phyloP scores from a whole-genome alignment of 768 basidiomycete genomes.

The Amanita molliuscula region DNA sequence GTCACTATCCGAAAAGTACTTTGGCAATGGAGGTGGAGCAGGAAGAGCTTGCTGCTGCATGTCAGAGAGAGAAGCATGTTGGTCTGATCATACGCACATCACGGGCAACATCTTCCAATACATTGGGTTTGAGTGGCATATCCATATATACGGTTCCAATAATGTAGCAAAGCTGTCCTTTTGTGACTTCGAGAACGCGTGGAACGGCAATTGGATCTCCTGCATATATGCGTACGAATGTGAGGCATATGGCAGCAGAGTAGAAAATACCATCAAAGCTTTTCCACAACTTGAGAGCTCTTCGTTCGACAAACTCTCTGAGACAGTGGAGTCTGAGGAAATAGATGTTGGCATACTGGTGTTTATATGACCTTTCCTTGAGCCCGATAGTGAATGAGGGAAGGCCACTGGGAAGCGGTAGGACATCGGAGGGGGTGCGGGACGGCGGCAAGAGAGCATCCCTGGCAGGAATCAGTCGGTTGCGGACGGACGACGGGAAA shows the following conservation, averaged over 20 bases:
- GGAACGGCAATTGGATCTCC: constrained; percentile 64
- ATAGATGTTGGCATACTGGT: constrained; percentile 51
- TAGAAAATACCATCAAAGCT: constrained; percentile 22
- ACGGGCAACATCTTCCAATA: constrained; percentile 89
- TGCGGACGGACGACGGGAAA: neutral
- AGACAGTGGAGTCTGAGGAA: constrained; percentile 34
- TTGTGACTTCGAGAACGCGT: constrained; percentile 79
- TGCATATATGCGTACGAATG: constrained; percentile 17
- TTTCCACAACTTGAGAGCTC: constrained; percentile 31
- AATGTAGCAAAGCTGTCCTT: constrained; percentile 80
- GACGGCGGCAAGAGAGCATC: constrained; percentile 7
- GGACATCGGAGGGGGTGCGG: constrained; percentile 28
- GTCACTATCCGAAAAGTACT: constrained; percentile 73
- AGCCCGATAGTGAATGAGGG: constrained; percentile 37
- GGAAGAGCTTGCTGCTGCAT: constrained; percentile 72
- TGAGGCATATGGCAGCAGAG: constrained; percentile 2
- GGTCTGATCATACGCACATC: constrained; percentile 50
- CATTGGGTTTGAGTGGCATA: constrained; percentile 97
- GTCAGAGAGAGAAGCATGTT: neutral
- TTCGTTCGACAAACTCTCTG: constrained; percentile 29
- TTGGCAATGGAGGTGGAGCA: constrained; percentile 64
- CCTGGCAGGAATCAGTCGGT: neutral
- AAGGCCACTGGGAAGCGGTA: constrained; percentile 22
- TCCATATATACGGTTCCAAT: constrained; percentile 97
- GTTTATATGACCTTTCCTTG: constrained; percentile 38